Conservation (phyloP, 805 yeast genomes). For the Saturnispora diversa region DNA sequence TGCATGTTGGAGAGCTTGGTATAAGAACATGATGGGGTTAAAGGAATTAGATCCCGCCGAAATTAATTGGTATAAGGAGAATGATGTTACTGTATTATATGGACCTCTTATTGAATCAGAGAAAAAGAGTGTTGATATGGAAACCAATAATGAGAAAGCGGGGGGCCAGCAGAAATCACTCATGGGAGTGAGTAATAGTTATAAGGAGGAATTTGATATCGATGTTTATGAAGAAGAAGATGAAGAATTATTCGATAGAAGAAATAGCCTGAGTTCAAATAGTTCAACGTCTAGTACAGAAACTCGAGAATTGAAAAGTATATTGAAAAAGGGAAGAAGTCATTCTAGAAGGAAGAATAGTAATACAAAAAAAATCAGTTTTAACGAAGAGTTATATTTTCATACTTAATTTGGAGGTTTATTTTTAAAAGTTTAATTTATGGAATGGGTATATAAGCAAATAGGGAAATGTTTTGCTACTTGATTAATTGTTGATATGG, state of each 20-base stretch:
- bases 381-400: not conserved
- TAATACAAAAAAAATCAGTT: conserved; percentile 1
- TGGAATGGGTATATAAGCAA: too few species aligned
- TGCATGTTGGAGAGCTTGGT: conserved; percentile 95
- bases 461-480: too few species aligned
- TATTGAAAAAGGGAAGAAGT: not conserved
- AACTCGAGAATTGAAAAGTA: too few species aligned
- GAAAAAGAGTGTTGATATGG: not conserved
- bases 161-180: too few species aligned
- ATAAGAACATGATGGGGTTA: conserved; percentile 59
- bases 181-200: too few species aligned
- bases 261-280: conserved; percentile 1
- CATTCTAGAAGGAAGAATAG: not conserved
- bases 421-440: too few species aligned
- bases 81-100: conserved; percentile 47
- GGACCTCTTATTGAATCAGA: conserved; percentile 36
- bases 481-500: too few species aligned
- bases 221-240: not conserved
- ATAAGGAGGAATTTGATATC: not conserved
- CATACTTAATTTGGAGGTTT: not conserved
- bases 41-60: conserved; percentile 36
- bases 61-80: conserved; percentile 48
- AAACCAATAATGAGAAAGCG: too few species aligned
- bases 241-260: conserved; percentile 2
- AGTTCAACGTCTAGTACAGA: not conserved